A percentile compares a stretch with the other conserved stretches of the same genome.
phyloP scores from a whole-genome alignment of 257 asterid genomes.

The Nicotiana tomentosiformis region DNA sequence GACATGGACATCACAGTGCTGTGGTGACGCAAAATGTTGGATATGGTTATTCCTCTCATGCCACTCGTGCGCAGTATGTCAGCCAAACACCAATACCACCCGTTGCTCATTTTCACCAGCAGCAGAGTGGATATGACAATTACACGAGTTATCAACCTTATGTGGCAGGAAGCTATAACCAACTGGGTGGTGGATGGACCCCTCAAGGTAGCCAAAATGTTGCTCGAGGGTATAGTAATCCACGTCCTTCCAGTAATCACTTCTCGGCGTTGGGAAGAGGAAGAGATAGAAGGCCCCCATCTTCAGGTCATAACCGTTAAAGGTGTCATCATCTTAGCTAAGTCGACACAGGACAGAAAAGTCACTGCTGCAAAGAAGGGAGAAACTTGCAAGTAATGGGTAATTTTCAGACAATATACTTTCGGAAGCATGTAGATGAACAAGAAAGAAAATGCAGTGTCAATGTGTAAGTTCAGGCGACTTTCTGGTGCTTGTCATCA shows the following conservation, averaged over 20 bases:
- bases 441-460: not conserved
- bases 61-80: constrained; percentile 21
- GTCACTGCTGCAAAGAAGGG: not conserved
- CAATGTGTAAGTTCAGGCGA: not conserved
- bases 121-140: constrained; percentile 33
- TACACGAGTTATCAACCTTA: constrained; percentile 29
- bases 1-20: constrained; percentile 42
- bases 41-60: constrained; percentile 34
- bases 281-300: constrained; percentile 53
- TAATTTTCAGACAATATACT: not conserved
- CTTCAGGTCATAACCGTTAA: constrained; percentile 46
- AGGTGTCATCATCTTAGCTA: not conserved
- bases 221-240: constrained; percentile 43
- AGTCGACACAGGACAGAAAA: not conserved
- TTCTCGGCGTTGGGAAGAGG: constrained; percentile 58
- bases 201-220: constrained; percentile 32
- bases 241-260: constrained; percentile 51
- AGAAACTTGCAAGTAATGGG: not conserved
- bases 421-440: not conserved
- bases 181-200: constrained; percentile 25
- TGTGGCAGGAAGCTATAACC: constrained; percentile 29
- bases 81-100: constrained; percentile 29
- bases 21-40: constrained; percentile 36
- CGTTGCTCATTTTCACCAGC: constrained; percentile 24
- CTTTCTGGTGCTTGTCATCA: not conserved